phyloP scores from a whole-genome alignment of 495 filamentous ascomycete species.

The Trichoderma erinaceum region DNA sequence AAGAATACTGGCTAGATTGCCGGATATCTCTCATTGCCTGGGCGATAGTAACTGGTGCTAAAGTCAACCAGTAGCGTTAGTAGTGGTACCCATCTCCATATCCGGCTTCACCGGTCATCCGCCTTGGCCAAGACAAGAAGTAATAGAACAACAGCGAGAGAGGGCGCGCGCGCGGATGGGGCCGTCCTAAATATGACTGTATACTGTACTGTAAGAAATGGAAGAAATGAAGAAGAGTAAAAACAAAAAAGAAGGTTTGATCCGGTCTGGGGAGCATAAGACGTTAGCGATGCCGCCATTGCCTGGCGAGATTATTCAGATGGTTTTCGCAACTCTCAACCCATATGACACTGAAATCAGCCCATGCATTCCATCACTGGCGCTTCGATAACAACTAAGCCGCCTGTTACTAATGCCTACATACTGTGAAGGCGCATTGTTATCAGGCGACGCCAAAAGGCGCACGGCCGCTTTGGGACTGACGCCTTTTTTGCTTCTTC shows the following conservation, averaged over 20 bases:
- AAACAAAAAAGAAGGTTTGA: neutral
- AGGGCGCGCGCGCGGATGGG: neutral
- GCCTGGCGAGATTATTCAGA: neutral
- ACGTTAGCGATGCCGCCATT: neutral
- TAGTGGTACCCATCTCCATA: neutral
- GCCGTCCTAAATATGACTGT: neutral
- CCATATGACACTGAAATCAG: conserved; percentile 9
- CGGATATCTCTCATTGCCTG: neutral
- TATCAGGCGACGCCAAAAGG: conserved; percentile 2
- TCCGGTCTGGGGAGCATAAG: neutral
- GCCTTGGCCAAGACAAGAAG: neutral
- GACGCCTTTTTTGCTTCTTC: neutral
- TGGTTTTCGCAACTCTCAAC: neutral
- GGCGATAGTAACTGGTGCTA: neutral
- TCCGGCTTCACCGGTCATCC: conserved; percentile 1
- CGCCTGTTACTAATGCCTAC: neutral
- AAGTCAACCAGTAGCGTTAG: neutral
- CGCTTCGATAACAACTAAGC: neutral
- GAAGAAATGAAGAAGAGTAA: neutral
- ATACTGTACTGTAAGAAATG: neutral
- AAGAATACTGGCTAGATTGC: neutral
- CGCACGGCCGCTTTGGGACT: neutral
- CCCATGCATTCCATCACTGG: neutral
- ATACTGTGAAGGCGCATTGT: neutral
- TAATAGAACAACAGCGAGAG: neutral